Evolutionary conservation across 2,329 filamentous ascomycete genomes (phyloP).

Genomic region (Talaromyces sp.): DNA sequence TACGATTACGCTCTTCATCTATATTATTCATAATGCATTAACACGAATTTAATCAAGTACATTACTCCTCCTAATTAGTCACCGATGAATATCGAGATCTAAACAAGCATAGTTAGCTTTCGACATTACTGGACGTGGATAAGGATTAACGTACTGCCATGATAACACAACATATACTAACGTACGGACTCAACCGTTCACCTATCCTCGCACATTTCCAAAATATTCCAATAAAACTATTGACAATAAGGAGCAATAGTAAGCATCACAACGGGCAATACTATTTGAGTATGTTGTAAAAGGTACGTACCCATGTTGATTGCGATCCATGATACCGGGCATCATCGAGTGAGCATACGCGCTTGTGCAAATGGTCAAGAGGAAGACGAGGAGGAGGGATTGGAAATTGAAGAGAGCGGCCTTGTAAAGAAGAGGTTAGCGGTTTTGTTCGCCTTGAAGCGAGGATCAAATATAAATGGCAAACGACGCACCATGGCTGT

Average conservation of each 20-base stretch:
- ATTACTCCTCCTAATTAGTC: conserved; percentile 24
- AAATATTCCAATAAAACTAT: conserved; percentile 75
- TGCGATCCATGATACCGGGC: conserved; percentile 83
- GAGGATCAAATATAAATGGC: neutral
- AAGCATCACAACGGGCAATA: neutral
- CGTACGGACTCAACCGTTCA: conserved; percentile 89
- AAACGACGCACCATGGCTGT: neutral
- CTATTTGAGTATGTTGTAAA: neutral
- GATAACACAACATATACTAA: conserved; percentile 85
- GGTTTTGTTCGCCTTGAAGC: neutral
- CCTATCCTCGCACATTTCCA: conserved; percentile 95
- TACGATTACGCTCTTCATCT: neutral
- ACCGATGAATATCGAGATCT: conserved; percentile 40
- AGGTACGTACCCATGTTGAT: conserved; percentile 74
- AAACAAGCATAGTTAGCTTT: neutral
- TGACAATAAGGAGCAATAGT: neutral
- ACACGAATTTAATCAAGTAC: neutral
- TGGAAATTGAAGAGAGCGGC: conserved; percentile 99
- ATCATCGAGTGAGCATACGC: conserved; percentile 89
- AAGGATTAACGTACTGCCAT: conserved; percentile 71
- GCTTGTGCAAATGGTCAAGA: conserved; percentile 93
- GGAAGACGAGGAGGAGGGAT: conserved; percentile 87
- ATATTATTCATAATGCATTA: conserved; percentile 10
- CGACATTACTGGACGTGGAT: neutral
- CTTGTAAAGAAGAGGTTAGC: conserved; percentile 45